Base-by-base conservation (phyloP, 768 basidiomycete species). In the Harrya chromipes region DNA sequence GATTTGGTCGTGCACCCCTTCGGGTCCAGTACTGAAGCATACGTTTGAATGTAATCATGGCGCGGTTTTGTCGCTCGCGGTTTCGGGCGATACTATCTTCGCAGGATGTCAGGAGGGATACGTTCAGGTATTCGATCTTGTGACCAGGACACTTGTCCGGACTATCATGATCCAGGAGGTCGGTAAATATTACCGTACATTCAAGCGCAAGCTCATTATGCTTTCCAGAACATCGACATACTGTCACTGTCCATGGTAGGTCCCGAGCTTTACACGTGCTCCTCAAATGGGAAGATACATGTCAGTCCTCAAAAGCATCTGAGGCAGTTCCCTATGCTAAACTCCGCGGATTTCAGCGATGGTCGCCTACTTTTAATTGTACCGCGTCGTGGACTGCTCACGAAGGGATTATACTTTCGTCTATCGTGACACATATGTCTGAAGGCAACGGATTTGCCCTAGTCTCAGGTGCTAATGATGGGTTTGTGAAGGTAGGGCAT, bases 71-170 rank as follows among this genome's bases (percentile, higher is more conserved):
- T 82, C 91, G 0, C 74, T 98, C 23, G 81, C 82, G 2, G 79
- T 80, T 0, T 75, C 77, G 29, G 85, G 84, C 19, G 89, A 90
- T 17, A 89, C 90, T 1, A 75, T 97, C 19, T 97, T 87, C 60
- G 95, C 91, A 7, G 95, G 93, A 0, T 89, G 94, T 58, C 95
- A 98, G 68, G 93, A 92, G 54, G 95, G 95, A 3, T 85, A 88
- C 57, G 90, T 97, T 58, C 87, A 87, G 55, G 85, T 97, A 5
- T 82, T 90, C 70, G 94, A 97, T 65, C 70, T 97, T 8, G 93
- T 94, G 64, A 95, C 94, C 0, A 85, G 83, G 55, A 91, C 92
- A 0, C 73, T 90, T 33, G 84, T 98, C 23, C 74, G 95, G 43
- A 91, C 85, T 0, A 86, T 98, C 48, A 85, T 94, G 16, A 85